phyloP scores from a whole-genome alignment of 345 rosid species.

The Cochlearia excelsa region DNA sequence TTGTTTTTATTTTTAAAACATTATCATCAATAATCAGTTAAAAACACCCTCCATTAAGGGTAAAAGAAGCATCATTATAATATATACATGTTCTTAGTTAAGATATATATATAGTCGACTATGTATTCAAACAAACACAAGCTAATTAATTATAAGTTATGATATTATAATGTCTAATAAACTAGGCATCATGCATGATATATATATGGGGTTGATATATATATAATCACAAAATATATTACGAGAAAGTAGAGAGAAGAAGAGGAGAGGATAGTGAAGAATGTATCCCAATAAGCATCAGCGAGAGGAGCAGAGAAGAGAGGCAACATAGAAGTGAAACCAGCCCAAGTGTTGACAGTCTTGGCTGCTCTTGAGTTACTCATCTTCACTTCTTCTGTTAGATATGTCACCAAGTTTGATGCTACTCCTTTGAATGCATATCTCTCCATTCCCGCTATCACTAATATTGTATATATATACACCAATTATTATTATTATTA shows the following conservation, averaged over 20 bases:
- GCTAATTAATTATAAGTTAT: too few species aligned
- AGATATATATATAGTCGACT: too few species aligned
- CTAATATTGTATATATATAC: conserved; percentile 24
- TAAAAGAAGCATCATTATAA: too few species aligned
- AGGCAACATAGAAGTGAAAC: conserved; percentile 87
- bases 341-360: conserved; percentile 87
- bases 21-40: too few species aligned
- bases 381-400: conserved; percentile 80
- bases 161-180: too few species aligned
- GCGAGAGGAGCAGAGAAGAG: conserved; percentile 76
- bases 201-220: too few species aligned
- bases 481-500: neutral
- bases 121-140: too few species aligned
- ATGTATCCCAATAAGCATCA: conserved; percentile 78
- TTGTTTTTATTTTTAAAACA: too few species aligned
- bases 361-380: conserved; percentile 89
- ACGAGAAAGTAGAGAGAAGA: conserved; percentile 77
- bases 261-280: conserved; percentile 63
- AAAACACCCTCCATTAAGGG: too few species aligned
- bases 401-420: conserved; percentile 85
- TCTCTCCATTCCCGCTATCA: conserved; percentile 87
- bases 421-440: conserved; percentile 97
- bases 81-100: too few species aligned
- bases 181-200: too few species aligned
- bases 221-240: neutral